Percentiles rank a stretch among this genome's conserved stretches.
Evolutionary conservation across 2,329 filamentous ascomycete genomes (phyloP).

Genomic region (Aschersonia sp.): DNA sequence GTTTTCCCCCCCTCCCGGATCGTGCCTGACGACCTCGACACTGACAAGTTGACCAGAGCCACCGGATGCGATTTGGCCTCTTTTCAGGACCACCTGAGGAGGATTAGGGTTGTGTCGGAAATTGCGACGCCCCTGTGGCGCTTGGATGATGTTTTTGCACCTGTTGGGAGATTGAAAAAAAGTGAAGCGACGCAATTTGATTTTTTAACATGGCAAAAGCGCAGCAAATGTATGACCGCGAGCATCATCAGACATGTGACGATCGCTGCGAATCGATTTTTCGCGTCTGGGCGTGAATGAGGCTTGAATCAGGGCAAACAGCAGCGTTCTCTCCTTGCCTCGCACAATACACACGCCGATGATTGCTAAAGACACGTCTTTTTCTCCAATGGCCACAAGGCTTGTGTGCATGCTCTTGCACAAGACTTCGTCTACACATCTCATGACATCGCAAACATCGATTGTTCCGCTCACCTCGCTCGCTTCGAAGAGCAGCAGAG

Average conservation of each 20-base stretch:
- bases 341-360: not conserved
- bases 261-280: not conserved
- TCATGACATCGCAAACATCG: too few relatives aligned
- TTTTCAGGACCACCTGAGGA: constrained; percentile 59
- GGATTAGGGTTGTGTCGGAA: constrained; percentile 5
- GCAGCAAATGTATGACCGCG: constrained; percentile 1
- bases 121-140: constrained; percentile 1
- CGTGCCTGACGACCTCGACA: not conserved
- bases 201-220: not conserved
- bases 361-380: not conserved
- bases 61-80: constrained; percentile 63
- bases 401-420: too few relatives aligned
- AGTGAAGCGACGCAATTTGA: too few relatives aligned
- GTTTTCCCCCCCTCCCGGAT: too few relatives aligned
- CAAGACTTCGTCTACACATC: too few relatives aligned
- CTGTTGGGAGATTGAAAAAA: not conserved
- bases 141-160: constrained; percentile 1
- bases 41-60: constrained; percentile 39
- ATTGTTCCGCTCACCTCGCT: too few relatives aligned
- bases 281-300: constrained; percentile 2
- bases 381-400: not conserved
- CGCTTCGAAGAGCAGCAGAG: too few relatives aligned
- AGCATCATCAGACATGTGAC: not conserved
- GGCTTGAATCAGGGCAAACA: not conserved
- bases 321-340: not conserved